Conservation (phyloP, 2,329 filamentous ascomycete genomes). For the Trichoderma endophyticum region DNA sequence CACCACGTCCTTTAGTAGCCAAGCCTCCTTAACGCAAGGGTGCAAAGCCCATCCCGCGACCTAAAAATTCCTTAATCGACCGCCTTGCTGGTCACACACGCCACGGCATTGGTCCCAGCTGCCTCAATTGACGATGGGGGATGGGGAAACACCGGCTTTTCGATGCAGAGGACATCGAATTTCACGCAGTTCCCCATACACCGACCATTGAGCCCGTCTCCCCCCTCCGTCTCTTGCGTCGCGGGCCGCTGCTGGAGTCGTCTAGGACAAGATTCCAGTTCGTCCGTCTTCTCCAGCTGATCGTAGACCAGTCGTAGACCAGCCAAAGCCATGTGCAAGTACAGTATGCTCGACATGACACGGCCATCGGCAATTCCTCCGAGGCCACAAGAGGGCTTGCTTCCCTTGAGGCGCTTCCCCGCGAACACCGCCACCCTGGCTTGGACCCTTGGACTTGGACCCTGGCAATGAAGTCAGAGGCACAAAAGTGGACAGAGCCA, state of each 20-base stretch:
- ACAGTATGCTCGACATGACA: neutral
- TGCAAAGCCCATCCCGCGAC: constrained; percentile 19
- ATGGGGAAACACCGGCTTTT: constrained; percentile 16
- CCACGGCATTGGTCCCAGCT: constrained; percentile 10
- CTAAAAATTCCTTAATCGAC: constrained; percentile 17
- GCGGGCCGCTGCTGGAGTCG: neutral
- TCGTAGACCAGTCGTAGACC: too few species aligned
- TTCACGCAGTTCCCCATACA: constrained; percentile 15
- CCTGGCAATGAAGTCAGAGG: constrained; percentile 18
- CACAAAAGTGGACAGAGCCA: neutral
- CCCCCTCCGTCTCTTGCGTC: neutral
- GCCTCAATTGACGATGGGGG: neutral
- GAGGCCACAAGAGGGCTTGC: neutral
- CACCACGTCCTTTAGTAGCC: constrained; percentile 9
- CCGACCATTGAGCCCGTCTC: neutral
- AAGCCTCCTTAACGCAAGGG: constrained; percentile 17
- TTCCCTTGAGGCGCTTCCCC: constrained; percentile 10
- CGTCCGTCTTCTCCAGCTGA: neutral
- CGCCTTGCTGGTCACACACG: constrained; percentile 2
- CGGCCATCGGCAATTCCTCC: neutral
- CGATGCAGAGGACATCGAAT: constrained; percentile 13
- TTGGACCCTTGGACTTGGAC: constrained; percentile 11
- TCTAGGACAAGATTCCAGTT: neutral
- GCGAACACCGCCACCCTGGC: constrained; percentile 17
- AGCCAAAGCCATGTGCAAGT: neutral